Conservation (phyloP, 805 yeast genomes). For the Lipomyces spencermartinsiae region DNA sequence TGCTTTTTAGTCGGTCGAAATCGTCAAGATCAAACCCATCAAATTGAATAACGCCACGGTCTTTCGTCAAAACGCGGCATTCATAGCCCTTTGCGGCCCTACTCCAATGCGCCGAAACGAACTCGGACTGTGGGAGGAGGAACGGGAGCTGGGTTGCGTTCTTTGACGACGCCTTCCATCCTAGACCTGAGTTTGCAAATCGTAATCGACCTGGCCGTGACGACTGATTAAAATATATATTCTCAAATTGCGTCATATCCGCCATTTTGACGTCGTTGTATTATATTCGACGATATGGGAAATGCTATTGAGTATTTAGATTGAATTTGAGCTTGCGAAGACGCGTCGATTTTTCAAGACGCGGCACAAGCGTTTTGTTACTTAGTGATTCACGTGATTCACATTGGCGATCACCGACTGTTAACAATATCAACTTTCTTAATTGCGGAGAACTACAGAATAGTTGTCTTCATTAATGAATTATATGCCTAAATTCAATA, state of each 20-base stretch:
- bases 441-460: too few relatives aligned
- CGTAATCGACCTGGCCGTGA: constrained; percentile 86
- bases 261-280: constrained; percentile 24
- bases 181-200: constrained; percentile 94
- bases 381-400: background rate
- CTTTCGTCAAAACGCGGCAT: constrained; percentile 84
- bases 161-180: constrained; percentile 77
- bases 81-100: constrained; percentile 93
- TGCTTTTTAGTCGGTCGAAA: constrained; percentile 78
- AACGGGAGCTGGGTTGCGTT: constrained; percentile 63
- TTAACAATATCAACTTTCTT: too few relatives aligned
- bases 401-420: background rate
- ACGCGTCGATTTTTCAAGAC: constrained; percentile 1
- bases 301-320: background rate
- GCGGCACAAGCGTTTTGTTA: background rate
- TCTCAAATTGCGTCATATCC: constrained; percentile 71
- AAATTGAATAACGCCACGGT: constrained; percentile 80
- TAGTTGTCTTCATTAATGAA: background rate
- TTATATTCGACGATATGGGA: background rate
- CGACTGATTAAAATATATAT: constrained; percentile 87
- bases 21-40: constrained; percentile 94
- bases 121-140: constrained; percentile 83
- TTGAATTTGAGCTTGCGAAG: background rate
- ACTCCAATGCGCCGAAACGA: constrained; percentile 84
- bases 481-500: background rate